phyloP scores from a whole-genome alignment of 495 filamentous ascomycete genomes.

The Tuber calosporum region DNA sequence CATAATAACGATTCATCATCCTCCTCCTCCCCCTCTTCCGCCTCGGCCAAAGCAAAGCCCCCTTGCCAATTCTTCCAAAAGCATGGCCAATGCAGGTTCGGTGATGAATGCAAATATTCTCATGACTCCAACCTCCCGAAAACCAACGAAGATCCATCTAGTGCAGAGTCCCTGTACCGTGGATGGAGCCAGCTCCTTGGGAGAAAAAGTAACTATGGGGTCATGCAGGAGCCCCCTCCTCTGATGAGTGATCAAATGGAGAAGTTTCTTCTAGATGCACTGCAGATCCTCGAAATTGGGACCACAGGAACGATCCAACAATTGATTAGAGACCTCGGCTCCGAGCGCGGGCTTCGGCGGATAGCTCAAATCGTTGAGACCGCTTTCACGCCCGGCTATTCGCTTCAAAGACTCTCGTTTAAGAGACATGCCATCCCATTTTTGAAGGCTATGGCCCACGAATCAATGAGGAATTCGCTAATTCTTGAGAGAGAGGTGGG shows the following conservation, averaged over 20 bases:
- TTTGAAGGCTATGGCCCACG: conserved; percentile 49
- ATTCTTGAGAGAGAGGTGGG: conserved; percentile 51
- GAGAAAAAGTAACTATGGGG: background rate
- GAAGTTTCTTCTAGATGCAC: conserved; percentile 17
- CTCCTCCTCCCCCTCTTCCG: background rate
- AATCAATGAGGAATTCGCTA: conserved; percentile 50
- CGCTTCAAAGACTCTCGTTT: conserved; percentile 16
- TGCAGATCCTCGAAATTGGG: conserved; percentile 30
- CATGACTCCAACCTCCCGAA: conserved; percentile 14
- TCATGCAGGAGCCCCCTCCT: background rate
- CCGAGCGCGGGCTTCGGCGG: conserved; percentile 25
- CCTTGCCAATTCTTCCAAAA: conserved; percentile 24
- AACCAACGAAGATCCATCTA: conserved; percentile 8
- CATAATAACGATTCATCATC: conserved; percentile 8
- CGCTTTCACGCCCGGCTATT: conserved; percentile 17
- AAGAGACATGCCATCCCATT: conserved; percentile 47
- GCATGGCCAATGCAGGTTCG: conserved; percentile 18
- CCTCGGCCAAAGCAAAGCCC: background rate
- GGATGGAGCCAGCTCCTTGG: conserved; percentile 24
- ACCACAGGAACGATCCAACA: conserved; percentile 31
- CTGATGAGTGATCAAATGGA: conserved; percentile 20
- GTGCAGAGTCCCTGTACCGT: conserved; percentile 12
- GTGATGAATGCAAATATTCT: conserved; percentile 24
- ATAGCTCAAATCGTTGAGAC: conserved; percentile 28
- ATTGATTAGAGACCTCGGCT: conserved; percentile 34